Conservation (phyloP, 768 basidiomycete species). For the Termitomyces sp. region DNA sequence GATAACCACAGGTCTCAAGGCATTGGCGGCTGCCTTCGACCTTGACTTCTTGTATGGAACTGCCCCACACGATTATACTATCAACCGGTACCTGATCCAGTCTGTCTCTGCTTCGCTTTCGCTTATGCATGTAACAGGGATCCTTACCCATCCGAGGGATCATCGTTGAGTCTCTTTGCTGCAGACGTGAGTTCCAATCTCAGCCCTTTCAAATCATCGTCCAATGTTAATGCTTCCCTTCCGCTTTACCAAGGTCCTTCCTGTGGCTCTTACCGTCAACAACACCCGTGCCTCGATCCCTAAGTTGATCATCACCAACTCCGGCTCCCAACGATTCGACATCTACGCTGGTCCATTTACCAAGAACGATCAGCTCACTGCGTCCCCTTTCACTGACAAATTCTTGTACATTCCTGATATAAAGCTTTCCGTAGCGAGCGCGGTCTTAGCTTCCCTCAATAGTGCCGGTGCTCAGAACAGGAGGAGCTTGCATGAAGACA, state of each 20-base stretch:
- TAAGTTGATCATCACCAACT: slow-evolving; percentile 63
- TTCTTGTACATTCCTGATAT: slow-evolving; percentile 65
- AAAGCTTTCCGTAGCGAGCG: slow-evolving; percentile 43
- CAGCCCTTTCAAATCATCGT: background rate
- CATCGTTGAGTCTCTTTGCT: slow-evolving; percentile 57
- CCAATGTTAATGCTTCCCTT: background rate
- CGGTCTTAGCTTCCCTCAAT: slow-evolving; percentile 55
- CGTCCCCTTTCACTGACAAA: slow-evolving; percentile 63
- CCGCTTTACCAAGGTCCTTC: slow-evolving; percentile 38
- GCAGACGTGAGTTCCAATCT: slow-evolving; percentile 30
- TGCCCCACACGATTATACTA: slow-evolving; percentile 74
- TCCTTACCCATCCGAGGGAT: slow-evolving; percentile 60
- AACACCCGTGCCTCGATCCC: slow-evolving; percentile 60
- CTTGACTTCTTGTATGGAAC: slow-evolving; percentile 63
- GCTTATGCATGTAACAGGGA: slow-evolving; percentile 32
- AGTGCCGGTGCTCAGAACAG: slow-evolving; percentile 15
- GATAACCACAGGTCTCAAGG: slow-evolving; percentile 56
- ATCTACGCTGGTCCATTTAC: slow-evolving; percentile 70
- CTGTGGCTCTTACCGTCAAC: slow-evolving; percentile 56
- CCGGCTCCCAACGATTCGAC: slow-evolving; percentile 65
- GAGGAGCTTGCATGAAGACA: slow-evolving; percentile 22
- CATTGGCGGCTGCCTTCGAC: slow-evolving; percentile 57
- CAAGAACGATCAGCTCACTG: slow-evolving; percentile 77
- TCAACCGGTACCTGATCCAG: slow-evolving; percentile 46
- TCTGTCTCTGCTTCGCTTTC: background rate